phyloP scores from a whole-genome alignment of 805 yeast genomes.

The Pichia scutulata region DNA sequence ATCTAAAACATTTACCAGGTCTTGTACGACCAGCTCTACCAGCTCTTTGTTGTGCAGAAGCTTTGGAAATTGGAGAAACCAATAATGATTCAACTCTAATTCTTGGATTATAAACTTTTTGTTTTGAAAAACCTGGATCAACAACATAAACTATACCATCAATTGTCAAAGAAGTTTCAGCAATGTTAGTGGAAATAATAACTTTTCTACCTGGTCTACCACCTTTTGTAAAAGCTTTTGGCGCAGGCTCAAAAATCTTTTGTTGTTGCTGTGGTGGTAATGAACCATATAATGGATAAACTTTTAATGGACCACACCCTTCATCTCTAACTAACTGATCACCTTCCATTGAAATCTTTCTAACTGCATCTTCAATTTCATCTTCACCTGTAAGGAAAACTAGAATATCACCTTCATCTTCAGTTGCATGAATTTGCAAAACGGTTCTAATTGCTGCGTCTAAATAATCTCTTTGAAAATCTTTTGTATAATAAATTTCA shows the following conservation, averaged over 20 bases:
- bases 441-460: constrained; percentile 96
- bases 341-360: constrained; percentile 79
- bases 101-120: constrained; percentile 93
- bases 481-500: constrained; percentile 94
- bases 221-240: constrained; percentile 56
- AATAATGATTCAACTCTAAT: constrained; percentile 89
- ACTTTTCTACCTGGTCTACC: constrained; percentile 95
- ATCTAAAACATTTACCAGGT: constrained; percentile 95
- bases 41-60: constrained; percentile 96
- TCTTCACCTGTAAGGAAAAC: constrained; percentile 93
- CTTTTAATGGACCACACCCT: constrained; percentile 80
- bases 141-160: constrained; percentile 97
- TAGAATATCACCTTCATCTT: constrained; percentile 84
- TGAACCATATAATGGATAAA: constrained; percentile 93
- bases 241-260: constrained; percentile 87
- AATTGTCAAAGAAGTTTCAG: constrained; percentile 95
- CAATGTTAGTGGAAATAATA: constrained; percentile 88
- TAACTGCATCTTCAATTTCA: constrained; percentile 94
- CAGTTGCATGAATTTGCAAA: constrained; percentile 93
- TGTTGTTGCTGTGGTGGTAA: constrained; percentile 95
- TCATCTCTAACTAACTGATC: constrained; percentile 87
- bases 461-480: constrained; percentile 87
- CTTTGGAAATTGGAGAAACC: constrained; percentile 94
- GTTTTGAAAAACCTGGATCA: constrained; percentile 96
- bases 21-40: constrained; percentile 99